These are phyloP conservation scores for Globisporangium mamillatum DNA, from an alignment of 352 stramenopile genomes.

Conservation along the genomic window DNA sequence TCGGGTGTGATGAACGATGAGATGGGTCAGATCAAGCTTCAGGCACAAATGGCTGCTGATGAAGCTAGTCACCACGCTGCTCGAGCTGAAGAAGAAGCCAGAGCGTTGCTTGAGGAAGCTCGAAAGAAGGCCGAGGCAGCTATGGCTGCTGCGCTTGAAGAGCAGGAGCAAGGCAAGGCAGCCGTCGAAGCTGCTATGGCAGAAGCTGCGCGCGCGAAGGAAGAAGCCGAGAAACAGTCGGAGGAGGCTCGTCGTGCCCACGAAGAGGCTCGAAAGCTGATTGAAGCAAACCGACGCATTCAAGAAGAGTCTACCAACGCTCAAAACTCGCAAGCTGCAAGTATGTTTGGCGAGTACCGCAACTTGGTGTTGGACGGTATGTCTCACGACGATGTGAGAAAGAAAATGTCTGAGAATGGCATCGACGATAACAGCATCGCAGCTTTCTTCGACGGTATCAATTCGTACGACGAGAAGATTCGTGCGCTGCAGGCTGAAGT, in stretches of 20 bases:
- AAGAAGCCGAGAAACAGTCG: conserved; percentile 79
- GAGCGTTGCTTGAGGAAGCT: conserved; percentile 71
- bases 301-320: conserved; percentile 52
- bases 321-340: conserved; percentile 35
- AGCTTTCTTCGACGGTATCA: conserved; percentile 84
- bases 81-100: conserved; percentile 71
- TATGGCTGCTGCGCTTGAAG: conserved; percentile 76
- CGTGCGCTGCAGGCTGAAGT: conserved; percentile 76
- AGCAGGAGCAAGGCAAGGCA: conserved; percentile 77
- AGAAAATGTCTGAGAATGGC: conserved; percentile 75
- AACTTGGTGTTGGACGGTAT: conserved; percentile 71
- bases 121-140: conserved; percentile 78
- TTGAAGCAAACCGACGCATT: conserved; percentile 83
- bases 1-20: conserved; percentile 75
- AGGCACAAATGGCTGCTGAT: conserved; percentile 79
- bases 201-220: conserved; percentile 71
- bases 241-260: conserved; percentile 71
- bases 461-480: conserved; percentile 84
- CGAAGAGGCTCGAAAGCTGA: conserved; percentile 78
- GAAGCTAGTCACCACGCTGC: conserved; percentile 70
- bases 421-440: conserved; percentile 68
- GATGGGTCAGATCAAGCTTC: conserved; percentile 81
- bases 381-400: conserved; percentile 64
- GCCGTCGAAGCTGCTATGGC: conserved; percentile 83
- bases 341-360: conserved; percentile 61